Evolutionary conservation across 306 rosid species (phyloP), one percentile per base, ranked within the genome.

Genomic region (Cucumis melo): DNA sequence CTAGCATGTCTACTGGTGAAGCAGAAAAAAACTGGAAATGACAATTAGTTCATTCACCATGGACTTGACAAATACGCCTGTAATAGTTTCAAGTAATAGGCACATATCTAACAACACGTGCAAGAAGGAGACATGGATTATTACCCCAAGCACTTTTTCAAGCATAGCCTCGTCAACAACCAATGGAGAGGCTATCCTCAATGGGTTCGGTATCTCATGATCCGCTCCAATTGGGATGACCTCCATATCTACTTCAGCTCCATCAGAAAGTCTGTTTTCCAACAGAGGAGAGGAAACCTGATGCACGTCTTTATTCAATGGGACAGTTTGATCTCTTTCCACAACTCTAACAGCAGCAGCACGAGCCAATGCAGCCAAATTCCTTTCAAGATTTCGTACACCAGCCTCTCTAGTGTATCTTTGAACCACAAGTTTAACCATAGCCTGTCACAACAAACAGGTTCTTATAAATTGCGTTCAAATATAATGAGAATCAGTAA

Each of bases 351-450:
- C 99, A 36, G 99, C 99, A 56, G 96, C 95, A 72, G 99, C 96
- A 84, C 99, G 97, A 81, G 99, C 96, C 83, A 94, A 83, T 73
- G 97, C 87, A 80, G 99, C 96, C 64, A 94, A 86, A 80, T 83
- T 90, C 83, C 99, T 89, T 81, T 94, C 96, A 80, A 94, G 87
- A 82, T 83, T 89, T 71, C 99, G 90, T 32, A 94, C 97, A 80
- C 99, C 99, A 76, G 99, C 99, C 88, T 94, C 99, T 87, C 99
- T 90, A 41, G 99, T 94, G 85, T 94, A 94, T 77, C 95, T 85
- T 78, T 89, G 95, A 82, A 94, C 92, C 58, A 91, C 87, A 66
- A 90, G 91, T 84, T 88, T 84, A 83, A 92, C 97, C 89, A 90
- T 90, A 53, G 54, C 93, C 98, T 94, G 64, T 83, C 81, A 87